phyloP scores from a whole-genome alignment of 768 basidiomycete species.

The Lentinula sp. region DNA sequence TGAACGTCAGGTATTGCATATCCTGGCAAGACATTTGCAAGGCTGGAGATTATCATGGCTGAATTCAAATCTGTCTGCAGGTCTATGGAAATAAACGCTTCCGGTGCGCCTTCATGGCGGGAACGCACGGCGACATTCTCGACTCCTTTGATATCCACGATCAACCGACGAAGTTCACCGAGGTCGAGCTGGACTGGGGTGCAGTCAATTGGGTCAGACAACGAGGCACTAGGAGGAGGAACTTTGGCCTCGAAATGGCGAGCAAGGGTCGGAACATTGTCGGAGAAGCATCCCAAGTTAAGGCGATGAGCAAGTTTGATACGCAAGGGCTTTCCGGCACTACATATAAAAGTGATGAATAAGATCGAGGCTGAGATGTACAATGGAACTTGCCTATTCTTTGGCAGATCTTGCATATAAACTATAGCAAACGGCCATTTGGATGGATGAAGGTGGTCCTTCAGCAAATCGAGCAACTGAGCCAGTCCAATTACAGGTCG shows the following conservation, averaged over 20 bases:
- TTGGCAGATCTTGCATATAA: conserved; percentile 42
- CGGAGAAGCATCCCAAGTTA: conserved; percentile 28
- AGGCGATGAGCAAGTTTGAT: conserved; percentile 37
- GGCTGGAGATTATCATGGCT: conserved; percentile 12
- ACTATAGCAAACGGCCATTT: conserved; percentile 45
- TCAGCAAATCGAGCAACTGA: conserved; percentile 37
- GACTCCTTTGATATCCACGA: conserved; percentile 23
- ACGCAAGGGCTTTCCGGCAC: conserved; percentile 40
- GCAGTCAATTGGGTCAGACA: conserved; percentile 33
- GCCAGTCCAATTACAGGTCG: conserved; percentile 29
- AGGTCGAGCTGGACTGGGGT: conserved; percentile 23
- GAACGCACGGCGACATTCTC: conserved; percentile 27
- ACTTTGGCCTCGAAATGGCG: conserved; percentile 36
- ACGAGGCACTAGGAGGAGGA: conserved; percentile 23
- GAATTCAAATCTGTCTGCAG: conserved; percentile 12
- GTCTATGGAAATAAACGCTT: conserved; percentile 30
- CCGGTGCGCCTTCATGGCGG: conserved; percentile 24
- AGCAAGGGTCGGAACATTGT: conserved; percentile 23
- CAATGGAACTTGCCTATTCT: conserved; percentile 24
- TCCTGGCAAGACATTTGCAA: conserved; percentile 26
- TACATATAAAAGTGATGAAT: conserved; percentile 8
- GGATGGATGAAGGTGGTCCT: conserved; percentile 39
- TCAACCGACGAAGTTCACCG: conserved; percentile 17
- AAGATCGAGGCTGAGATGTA: background rate
- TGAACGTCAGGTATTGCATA: conserved; percentile 34